Conservation (phyloP, 805 yeast genomes). For the Metschnikowia lochheadii region DNA sequence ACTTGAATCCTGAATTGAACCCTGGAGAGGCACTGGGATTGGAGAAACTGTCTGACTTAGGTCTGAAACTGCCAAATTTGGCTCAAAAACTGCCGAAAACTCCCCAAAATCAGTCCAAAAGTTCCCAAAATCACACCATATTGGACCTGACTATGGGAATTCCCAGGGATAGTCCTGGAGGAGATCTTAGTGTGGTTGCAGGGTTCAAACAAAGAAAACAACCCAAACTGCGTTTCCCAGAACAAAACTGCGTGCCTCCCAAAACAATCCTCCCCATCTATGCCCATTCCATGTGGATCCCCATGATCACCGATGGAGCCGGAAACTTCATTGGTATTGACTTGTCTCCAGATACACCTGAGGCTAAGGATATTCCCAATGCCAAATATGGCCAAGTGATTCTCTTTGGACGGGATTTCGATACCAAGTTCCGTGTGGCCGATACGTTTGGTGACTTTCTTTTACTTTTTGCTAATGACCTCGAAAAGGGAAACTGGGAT, state of each 20-base stretch:
- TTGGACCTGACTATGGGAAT: too few relatives aligned
- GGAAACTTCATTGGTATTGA: slow-evolving; percentile 94
- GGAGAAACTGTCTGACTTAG: too few relatives aligned
- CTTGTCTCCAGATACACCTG: slow-evolving; percentile 32
- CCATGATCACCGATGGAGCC: slow-evolving; percentile 78
- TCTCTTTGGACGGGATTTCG: slow-evolving; percentile 90
- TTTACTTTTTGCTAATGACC: slow-evolving; percentile 76
- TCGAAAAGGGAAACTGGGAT: slow-evolving; percentile 78
- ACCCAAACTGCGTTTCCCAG: slow-evolving; percentile 31
- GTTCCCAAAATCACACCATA: too few relatives aligned
- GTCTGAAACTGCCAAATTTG: too few relatives aligned
- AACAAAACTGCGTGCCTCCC: slow-evolving; percentile 68
- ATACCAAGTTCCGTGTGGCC: slow-evolving; percentile 82
- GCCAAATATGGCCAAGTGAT: slow-evolving; percentile 84
- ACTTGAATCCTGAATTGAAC: too few relatives aligned
- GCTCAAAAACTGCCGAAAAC: too few relatives aligned
- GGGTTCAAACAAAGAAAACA: background rate
- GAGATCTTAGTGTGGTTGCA: background rate
- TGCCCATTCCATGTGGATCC: slow-evolving; percentile 92
- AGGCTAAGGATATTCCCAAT: slow-evolving; percentile 3
- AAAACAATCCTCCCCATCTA: slow-evolving; percentile 68
- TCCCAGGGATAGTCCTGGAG: too few relatives aligned
- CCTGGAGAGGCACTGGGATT: too few relatives aligned
- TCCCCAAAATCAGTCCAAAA: too few relatives aligned
- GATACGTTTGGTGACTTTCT: slow-evolving; percentile 87